Conservation (phyloP, 345 rosid genomes). For the Salix brachista region DNA sequence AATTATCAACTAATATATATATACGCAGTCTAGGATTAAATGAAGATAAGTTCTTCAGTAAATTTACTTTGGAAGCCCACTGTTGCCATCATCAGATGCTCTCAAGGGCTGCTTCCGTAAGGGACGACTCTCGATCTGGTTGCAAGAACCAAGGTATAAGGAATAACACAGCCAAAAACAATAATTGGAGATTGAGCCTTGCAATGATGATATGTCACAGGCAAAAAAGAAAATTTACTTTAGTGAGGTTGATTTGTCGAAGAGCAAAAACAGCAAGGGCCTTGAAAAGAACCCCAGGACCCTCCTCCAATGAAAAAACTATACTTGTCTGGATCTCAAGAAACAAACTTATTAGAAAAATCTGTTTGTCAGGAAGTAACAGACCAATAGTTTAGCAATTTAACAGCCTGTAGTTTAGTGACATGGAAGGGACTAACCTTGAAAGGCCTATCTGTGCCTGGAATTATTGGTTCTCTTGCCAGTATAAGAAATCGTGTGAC, state of each 20-base stretch:
- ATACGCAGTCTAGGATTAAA: slow-evolving; percentile 4
- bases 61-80: slow-evolving; percentile 50
- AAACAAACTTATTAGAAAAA: slow-evolving; percentile 9
- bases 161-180: background rate
- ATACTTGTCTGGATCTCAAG: slow-evolving; percentile 68
- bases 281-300: slow-evolving; percentile 96
- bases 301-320: slow-evolving; percentile 94
- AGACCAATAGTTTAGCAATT: background rate
- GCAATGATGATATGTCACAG: background rate
- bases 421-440: slow-evolving; percentile 54
- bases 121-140: slow-evolving; percentile 97
- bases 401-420: background rate
- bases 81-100: slow-evolving; percentile 50
- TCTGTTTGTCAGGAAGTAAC: background rate
- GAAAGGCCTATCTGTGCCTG: slow-evolving; percentile 75
- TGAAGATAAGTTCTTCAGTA: background rate
- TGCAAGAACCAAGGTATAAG: slow-evolving; percentile 7
- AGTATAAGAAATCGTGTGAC: slow-evolving; percentile 92
- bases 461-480: slow-evolving; percentile 97
- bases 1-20: background rate
- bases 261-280: slow-evolving; percentile 97
- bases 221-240: slow-evolving; percentile 30
- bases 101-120: slow-evolving; percentile 59
- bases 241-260: slow-evolving; percentile 81
- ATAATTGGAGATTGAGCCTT: background rate